These are phyloP conservation scores for Bryoglossum gracile DNA, from an alignment of 495 filamentous ascomycete species.

Conservation along the genomic window DNA sequence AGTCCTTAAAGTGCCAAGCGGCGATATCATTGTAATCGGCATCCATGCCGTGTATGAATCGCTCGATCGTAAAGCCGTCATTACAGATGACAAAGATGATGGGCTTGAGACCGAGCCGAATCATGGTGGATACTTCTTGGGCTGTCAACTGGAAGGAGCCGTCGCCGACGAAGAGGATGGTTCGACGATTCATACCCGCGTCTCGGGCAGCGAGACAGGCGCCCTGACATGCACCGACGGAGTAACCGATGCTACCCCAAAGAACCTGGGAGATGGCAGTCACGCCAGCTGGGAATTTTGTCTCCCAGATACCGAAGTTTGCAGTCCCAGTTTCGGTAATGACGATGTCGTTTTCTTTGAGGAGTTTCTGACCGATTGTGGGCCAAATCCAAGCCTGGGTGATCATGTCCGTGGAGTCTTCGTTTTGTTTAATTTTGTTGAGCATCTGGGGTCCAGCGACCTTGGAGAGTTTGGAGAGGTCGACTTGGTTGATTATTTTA, in stretches of 20 bases:
- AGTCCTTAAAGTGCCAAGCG: conserved; percentile 61
- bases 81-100: conserved; percentile 79
- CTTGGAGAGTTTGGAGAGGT: conserved; percentile 47
- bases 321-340: conserved; percentile 86
- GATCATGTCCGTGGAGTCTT: conserved; percentile 48
- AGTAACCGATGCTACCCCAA: conserved; percentile 84
- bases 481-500: conserved; percentile 57
- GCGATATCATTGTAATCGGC: conserved; percentile 74
- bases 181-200: conserved; percentile 44
- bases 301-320: conserved; percentile 88
- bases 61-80: conserved; percentile 70
- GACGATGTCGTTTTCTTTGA: conserved; percentile 68
- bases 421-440: conserved; percentile 44
- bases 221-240: conserved; percentile 71
- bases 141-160: conserved; percentile 79
- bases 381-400: conserved; percentile 88
- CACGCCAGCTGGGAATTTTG: conserved; percentile 67
- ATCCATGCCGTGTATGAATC: conserved; percentile 69
- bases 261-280: conserved; percentile 77
- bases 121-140: conserved; percentile 83
- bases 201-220: conserved; percentile 67
- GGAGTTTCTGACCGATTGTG: conserved; percentile 65
- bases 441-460: conserved; percentile 36
- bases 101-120: conserved; percentile 66
- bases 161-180: conserved; percentile 82